Evolutionary conservation across 305 asterid species (phyloP).

Genomic region (Fraxinus floribunda): DNA sequence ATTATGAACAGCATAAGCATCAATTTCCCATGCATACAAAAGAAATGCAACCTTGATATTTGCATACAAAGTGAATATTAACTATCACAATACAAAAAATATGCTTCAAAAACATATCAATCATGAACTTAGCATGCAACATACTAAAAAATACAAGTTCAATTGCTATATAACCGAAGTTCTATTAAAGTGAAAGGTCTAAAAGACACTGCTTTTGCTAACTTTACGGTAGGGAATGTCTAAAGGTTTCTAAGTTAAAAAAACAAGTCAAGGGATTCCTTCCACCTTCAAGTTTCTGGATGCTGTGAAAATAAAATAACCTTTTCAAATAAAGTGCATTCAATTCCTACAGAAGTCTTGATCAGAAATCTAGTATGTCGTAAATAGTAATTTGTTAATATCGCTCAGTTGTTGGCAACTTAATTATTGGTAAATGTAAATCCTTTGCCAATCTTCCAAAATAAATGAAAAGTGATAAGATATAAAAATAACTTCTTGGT

Average conservation of each 20-base stretch:
- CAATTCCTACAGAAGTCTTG: background rate
- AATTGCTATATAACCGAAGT: background rate
- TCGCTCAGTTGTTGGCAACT: background rate
- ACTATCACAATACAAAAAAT: background rate
- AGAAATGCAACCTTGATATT: background rate
- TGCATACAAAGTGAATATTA: background rate
- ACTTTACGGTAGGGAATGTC: background rate
- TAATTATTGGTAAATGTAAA: background rate
- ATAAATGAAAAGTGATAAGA: background rate
- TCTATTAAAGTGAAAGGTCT: background rate
- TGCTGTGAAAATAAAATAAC: background rate
- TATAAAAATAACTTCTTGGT: background rate
- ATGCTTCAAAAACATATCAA: background rate
- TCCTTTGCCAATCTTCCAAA: background rate
- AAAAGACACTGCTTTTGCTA: background rate
- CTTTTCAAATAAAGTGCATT: background rate
- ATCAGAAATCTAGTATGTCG: background rate
- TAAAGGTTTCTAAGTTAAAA: background rate
- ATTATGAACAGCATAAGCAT: background rate
- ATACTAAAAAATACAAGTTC: background rate
- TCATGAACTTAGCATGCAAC: background rate
- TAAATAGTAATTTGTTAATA: background rate
- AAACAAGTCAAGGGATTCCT: background rate
- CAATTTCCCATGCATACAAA: background rate
- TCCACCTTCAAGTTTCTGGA: background rate